Percentiles rank a stretch among this genome's conserved stretches.
These are phyloP conservation scores for Daedaleopsis nitida DNA, from an alignment of 768 basidiomycete species.

Conservation along the genomic window DNA sequence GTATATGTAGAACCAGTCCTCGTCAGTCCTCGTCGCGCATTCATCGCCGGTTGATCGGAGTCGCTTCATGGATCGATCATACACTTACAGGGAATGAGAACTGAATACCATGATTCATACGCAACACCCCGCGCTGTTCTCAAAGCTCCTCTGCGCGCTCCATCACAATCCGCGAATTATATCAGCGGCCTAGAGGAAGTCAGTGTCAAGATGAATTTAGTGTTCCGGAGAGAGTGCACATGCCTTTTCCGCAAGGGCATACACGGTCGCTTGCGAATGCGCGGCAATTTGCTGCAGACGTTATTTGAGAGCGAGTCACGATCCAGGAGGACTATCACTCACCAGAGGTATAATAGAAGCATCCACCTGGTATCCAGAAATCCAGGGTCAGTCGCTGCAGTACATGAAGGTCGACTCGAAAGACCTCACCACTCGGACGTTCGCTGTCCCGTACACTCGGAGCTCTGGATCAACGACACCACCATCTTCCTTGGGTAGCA, in stretches of 20 bases:
- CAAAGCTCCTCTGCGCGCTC: background rate
- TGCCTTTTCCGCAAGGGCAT: background rate
- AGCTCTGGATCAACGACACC: constrained; percentile 13
- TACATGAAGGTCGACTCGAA: background rate
- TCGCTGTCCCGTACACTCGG: constrained; percentile 12
- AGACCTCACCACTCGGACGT: constrained; percentile 13
- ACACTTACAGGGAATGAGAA: no score
- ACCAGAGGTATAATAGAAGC: background rate
- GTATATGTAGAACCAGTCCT: no score
- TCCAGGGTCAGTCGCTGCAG: no score
- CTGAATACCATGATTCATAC: no score
- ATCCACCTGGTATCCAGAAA: background rate
- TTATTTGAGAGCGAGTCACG: background rate
- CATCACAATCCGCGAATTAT: background rate
- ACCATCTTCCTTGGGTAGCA: constrained; percentile 16
- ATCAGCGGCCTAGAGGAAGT: no score
- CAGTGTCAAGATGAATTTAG: no score
- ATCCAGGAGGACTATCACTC: background rate
- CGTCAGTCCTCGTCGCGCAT: no score
- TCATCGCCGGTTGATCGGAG: no score
- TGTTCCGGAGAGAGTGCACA: no score
- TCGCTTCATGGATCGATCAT: no score
- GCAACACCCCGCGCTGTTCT: no score
- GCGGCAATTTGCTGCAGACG: background rate
- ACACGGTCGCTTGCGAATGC: background rate